A percentile compares a stretch with the other conserved stretches of the same genome.
Evolutionary conservation across 1,139 yeast species (phyloP).

Genomic region (Scheffersomyces illinoinensis): DNA sequence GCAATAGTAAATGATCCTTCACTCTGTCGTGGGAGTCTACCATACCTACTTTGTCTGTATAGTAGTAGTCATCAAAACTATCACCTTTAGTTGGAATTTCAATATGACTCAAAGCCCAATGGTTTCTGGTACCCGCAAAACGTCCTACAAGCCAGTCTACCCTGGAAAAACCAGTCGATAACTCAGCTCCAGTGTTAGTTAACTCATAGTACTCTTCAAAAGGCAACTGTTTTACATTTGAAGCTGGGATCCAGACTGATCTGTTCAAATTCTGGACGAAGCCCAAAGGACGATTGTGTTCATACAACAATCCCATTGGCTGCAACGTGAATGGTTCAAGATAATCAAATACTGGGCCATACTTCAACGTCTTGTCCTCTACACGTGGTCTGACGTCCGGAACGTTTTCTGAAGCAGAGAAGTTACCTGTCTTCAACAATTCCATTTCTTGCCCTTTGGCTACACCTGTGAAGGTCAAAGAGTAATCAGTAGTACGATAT

Average conservation of each 20-base stretch:
- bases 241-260: conserved; percentile 68
- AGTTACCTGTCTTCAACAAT: conserved; percentile 19
- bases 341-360: conserved; percentile 53
- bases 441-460: conserved; percentile 50
- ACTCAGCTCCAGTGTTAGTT: conserved; percentile 71
- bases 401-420: conserved; percentile 14
- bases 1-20: conserved; percentile 54
- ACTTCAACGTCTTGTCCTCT: conserved; percentile 45
- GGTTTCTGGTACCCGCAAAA: conserved; percentile 41
- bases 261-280: conserved; percentile 63
- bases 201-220: conserved; percentile 87
- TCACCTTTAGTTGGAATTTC: conserved; percentile 51
- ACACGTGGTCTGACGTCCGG: conserved; percentile 34
- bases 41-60: conserved; percentile 87
- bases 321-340: conserved; percentile 48
- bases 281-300: conserved; percentile 66
- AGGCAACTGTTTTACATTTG: conserved; percentile 38
- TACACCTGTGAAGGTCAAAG: conserved; percentile 52
- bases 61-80: conserved; percentile 64
- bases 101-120: conserved; percentile 54
- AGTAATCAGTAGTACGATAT: conserved; percentile 58
- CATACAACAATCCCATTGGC: conserved; percentile 60
- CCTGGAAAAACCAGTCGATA: conserved; percentile 72
- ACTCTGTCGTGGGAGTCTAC: conserved; percentile 76
- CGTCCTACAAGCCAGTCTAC: conserved; percentile 68